Evolutionary conservation across 169 alveolate genomes (phyloP).

Genomic region (Plasmodium cynomolgi): DNA sequence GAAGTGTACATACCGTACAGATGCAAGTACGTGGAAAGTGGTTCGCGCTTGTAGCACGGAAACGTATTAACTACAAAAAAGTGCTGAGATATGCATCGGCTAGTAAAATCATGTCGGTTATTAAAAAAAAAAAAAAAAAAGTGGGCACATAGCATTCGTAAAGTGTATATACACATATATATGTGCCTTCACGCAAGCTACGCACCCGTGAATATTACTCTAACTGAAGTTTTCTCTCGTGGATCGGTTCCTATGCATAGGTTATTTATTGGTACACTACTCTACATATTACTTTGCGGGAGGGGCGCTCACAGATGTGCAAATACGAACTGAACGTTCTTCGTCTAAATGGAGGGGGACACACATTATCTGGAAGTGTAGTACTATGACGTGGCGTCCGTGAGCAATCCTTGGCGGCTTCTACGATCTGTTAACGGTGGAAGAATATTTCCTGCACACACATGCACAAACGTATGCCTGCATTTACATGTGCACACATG

Average conservation of each 20-base stretch:
- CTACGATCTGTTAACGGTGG: not conserved
- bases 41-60: slow-evolving; percentile 3
- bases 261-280: not conserved
- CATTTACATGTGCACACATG: not conserved
- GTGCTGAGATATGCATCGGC: not conserved
- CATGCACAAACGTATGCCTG: not conserved
- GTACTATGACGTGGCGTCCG: not conserved
- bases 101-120: not conserved
- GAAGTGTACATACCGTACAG: not conserved
- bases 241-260: not conserved
- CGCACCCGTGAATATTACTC: not conserved
- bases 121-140: not conserved
- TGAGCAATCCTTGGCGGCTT: not conserved
- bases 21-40: not conserved
- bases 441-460: not conserved
- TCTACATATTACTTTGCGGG: not conserved
- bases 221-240: not conserved
- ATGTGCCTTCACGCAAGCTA: not conserved
- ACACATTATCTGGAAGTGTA: not conserved
- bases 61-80: not conserved
- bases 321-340: not conserved
- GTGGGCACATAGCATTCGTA: not conserved
- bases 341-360: not conserved
- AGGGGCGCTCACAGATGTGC: not conserved
- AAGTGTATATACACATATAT: not conserved